Base-by-base conservation (phyloP, 768 basidiomycete species). In the Boletus subcaerulescens region DNA sequence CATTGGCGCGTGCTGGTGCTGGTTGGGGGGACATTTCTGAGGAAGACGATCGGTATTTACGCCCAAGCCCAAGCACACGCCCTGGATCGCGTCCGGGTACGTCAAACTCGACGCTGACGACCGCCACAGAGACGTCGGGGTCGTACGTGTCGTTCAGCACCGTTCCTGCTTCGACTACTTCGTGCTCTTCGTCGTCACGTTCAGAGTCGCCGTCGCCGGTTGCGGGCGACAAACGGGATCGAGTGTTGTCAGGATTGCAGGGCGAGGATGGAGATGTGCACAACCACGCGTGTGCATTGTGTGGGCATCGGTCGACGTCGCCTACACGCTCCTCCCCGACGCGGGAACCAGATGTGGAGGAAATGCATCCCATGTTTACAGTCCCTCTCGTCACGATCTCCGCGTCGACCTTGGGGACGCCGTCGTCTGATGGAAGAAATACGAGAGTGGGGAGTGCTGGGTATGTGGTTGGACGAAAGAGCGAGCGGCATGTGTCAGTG, bases 351-450 rank as follows among this genome's bases (percentile, higher is more conserved):
- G 39, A 42, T 43, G 26, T 7, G 14, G 17, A 3, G 15, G 50
- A 45, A 20, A 46, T 65, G 32, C 65, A 71, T 18, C 70, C 67
- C 7, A 69, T 71, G 68, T 71, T 69, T 20, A 61, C 60, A 0
- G 58, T 69, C 3, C 68, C 68, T 11, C 65, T 69, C n/a, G 42
- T 67, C 36, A 69, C 68, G 20, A 17, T 65, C 0, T 63, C 68
- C 22, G 29, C 44, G 20, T 24, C 64, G 13, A 18, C 50, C 5
- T 22, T 48, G 13, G 48, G 32, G 24, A 11, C n/a, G 11, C 4
- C n/a, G 24, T n/a, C 38, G 26, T 33, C n/a, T 31, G 22, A 15
- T 38, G 35, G 14, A 38, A 36, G 39, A 26, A 38, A 49, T 17
- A 17, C 4, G 12, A 46, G 20, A 5, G 10, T 9, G 4, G 14